Conservation (phyloP, 805 yeast genomes). For the Jamesozyma jinghongensis region DNA sequence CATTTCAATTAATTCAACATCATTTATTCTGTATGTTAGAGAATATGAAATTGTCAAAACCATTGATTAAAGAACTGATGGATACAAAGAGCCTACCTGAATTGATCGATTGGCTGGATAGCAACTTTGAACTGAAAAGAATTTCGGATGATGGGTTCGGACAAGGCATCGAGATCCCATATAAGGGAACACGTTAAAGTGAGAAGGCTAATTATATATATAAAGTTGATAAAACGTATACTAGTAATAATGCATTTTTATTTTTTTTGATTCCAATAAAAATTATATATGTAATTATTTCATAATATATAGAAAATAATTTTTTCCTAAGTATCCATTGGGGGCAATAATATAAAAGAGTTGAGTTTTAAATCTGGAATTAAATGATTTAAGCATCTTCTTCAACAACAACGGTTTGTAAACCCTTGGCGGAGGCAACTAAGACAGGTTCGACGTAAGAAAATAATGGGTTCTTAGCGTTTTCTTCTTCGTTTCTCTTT, state of each 20-base stretch:
- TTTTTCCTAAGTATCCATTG: no score
- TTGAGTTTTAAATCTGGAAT: no score
- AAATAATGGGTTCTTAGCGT: slow-evolving; percentile 95
- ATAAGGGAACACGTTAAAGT: slow-evolving; percentile 5
- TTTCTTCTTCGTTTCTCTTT: slow-evolving; percentile 99
- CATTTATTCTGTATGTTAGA: slow-evolving; percentile 84
- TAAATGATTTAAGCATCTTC: slow-evolving; percentile 42
- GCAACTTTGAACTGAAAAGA: slow-evolving; percentile 54
- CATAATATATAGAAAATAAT: no score
- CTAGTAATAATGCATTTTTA: neutral
- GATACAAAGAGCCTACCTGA: slow-evolving; percentile 47
- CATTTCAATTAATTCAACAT: slow-evolving; percentile 76
- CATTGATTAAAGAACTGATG: slow-evolving; percentile 54
- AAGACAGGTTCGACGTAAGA: slow-evolving; percentile 96
- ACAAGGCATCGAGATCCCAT: slow-evolving; percentile 37
- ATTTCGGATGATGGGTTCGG: slow-evolving; percentile 66
- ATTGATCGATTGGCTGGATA: slow-evolving; percentile 77
- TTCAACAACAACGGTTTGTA: slow-evolving; percentile 94
- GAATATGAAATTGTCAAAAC: slow-evolving; percentile 37
- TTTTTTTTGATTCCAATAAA: neutral
- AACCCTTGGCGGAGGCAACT: slow-evolving; percentile 94
- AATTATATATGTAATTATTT: neutral
- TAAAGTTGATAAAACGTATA: neutral
- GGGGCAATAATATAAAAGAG: no score
- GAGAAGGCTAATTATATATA: neutral